phyloP scores from a whole-genome alignment of 345 rosid species.

The Fremontodendron californicum region DNA sequence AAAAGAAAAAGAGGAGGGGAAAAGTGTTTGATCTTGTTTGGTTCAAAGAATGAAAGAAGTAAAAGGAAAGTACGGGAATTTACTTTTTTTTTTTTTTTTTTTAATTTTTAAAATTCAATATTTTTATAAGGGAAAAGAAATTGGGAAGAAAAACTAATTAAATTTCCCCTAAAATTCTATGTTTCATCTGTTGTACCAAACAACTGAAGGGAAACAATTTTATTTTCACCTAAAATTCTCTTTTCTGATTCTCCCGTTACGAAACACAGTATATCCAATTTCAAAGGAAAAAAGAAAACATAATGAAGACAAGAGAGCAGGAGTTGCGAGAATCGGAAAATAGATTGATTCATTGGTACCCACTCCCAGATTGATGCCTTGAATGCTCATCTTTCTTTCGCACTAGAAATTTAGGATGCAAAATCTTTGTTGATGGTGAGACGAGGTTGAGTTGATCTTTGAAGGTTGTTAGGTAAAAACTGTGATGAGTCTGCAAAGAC shows the following conservation, averaged over 20 bases:
- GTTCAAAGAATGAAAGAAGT: not conserved
- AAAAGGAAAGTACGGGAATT: not conserved
- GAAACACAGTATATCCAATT: not conserved
- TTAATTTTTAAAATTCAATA: not conserved
- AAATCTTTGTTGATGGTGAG: too few relatives aligned
- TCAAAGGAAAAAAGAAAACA: too few relatives aligned
- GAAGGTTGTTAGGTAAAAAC: too few relatives aligned
- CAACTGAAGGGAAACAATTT: not conserved
- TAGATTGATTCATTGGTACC: too few relatives aligned
- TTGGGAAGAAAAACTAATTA: not conserved
- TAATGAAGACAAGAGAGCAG: too few relatives aligned
- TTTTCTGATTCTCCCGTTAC: not conserved
- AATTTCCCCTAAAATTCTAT: not conserved
- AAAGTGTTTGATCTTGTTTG: not conserved
- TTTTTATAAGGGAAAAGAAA: not conserved
- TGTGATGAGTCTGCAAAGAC: too few relatives aligned
- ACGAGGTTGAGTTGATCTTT: too few relatives aligned
- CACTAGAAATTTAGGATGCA: not conserved
- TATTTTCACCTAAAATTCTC: not conserved
- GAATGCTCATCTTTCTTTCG: not conserved
- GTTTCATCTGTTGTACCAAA: too few relatives aligned
- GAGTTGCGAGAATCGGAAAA: not conserved
- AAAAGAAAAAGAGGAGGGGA: not conserved
- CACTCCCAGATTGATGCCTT: not conserved
- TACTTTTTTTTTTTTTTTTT: not conserved